Percentiles rank a stretch among this genome's conserved stretches.
Evolutionary conservation across 768 basidiomycete species (phyloP).

Genomic region (Kwoniella newhampshirensis): DNA sequence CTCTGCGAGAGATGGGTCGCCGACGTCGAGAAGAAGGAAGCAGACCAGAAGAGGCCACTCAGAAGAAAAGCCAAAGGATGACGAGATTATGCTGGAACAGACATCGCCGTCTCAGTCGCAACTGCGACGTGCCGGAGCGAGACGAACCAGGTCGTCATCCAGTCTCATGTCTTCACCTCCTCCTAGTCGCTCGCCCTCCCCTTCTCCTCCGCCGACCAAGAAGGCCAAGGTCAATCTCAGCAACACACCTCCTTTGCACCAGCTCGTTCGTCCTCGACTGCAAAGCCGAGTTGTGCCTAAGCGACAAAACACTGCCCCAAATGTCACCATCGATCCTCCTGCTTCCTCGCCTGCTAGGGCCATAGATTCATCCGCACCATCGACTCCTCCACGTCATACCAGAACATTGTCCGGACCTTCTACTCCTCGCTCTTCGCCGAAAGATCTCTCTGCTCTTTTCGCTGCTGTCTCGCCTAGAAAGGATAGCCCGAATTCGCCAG

Average conservation of each 20-base stretch:
- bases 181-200: background rate
- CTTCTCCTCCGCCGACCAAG: conserved; percentile 22
- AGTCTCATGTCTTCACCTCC: background rate
- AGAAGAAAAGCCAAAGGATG: background rate
- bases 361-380: conserved; percentile 8
- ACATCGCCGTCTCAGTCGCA: no score
- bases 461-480: conserved; percentile 24
- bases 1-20: conserved; percentile 5
- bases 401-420: conserved; percentile 7
- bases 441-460: conserved; percentile 28
- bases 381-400: conserved; percentile 10
- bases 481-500: conserved; percentile 13
- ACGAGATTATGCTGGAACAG: background rate
- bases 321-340: conserved; percentile 8
- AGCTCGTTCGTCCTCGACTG: background rate
- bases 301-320: conserved; percentile 2
- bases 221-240: background rate
- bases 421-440: conserved; percentile 27
- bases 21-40: conserved; percentile 5
- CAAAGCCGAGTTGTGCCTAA: background rate
- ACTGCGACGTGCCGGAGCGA: background rate
- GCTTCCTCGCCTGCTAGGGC: conserved; percentile 13
- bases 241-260: background rate
- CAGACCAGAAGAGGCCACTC: background rate
- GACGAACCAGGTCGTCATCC: background rate